Evolutionary conservation across 176 grass and related monocot species (phyloP), one percentile per base, ranked within the genome.

Genomic region (Triticum monococcum): DNA sequence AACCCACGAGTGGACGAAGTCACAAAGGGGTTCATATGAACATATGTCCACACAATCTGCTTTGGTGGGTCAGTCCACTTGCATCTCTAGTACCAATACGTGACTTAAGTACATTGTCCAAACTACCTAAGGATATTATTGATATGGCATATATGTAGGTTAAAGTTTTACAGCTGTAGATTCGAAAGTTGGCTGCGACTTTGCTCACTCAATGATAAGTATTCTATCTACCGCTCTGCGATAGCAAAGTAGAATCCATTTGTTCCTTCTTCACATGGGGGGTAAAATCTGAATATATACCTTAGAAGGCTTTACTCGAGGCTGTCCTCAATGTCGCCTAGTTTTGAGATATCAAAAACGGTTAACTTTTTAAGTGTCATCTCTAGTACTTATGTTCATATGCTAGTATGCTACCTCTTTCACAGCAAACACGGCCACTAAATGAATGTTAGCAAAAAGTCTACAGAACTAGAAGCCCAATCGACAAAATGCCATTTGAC

Each of bases 211-310:
- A 48, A 20, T 40, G 82, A 85, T 84, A 85, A 72, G 81, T 76
- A 89, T 84, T 89, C 75, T 65, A 57, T 62, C 38, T 64, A 66
- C 22, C 30, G 22, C 2, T 57, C 0, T 57, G 18, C 54, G 18
- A 22, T 57, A 57, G 54, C 54, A 22, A 57, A 57, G 54, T 57
- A 18, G 54, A 57, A 57, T 57, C 54, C 54, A 22, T 57, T 32
- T 69, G 76, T 45, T 64, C 33, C 68, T 50, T 87, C 78, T 74
- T 67, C 68, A 89, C 82, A 40, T 79, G 64, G 87, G 87, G 77
- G 5, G 54, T 57, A 17, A 81, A 52, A 76, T 56, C 1, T 87
- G 86, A 76, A 83, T 82, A 68, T 82, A 68, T 82, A 76, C 68
- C 78, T 36, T 48, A 2, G 50, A 57, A 57, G 18, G 54, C 54